Evolutionary conservation across 2,329 filamentous ascomycete genomes (phyloP), one percentile per base, ranked within the genome.

Genomic region (Dichotomopilus funicola): DNA sequence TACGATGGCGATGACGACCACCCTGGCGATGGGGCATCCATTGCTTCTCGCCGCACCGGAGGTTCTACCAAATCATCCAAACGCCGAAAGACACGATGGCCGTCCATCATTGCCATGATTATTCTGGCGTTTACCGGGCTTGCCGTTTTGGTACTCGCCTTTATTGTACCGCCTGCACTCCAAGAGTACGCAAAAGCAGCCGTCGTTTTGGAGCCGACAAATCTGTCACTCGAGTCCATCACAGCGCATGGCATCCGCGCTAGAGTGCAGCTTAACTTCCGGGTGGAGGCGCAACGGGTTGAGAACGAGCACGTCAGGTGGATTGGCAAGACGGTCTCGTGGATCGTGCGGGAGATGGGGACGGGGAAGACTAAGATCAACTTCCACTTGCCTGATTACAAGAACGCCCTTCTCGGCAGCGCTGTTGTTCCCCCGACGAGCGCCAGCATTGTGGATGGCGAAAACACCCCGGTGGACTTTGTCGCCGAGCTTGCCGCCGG

Each of bases 181-280:
- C 84, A 95, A 71, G 81, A 89, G 67, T 99, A 99, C 71, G 89
- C 88, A 49, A 87, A 92, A 71, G 79, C 91, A 69, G 89, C 91
- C 3, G 79, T 86, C 31, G 83, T 92, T 13, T 81, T 99, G 62
- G 83, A 91, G 66, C 89, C 94, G 1, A 91, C 87, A 5, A 88
- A 86, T 62, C 73, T 99, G 19, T 90, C 91, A 1, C 84, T 99
- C 57, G 88, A 94, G 65, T 89, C 87, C 2, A 87, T 96, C 62
- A 96, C 90, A 0, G 67, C 82, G 6, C 79, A 85, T 56, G 92
- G 94, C 10, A 81, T 96, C 7, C 82, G 80, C 59, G 87, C 89
- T 36, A 85, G 90, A 60, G 78, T 99, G 47, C 86, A 91, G 65
- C 92, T 88, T 19, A 86, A 88, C 53, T 89, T 97, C 65, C 79